phyloP scores from a whole-genome alignment of 371 early-diverging fungal species.

The Nematocida displodere region DNA sequence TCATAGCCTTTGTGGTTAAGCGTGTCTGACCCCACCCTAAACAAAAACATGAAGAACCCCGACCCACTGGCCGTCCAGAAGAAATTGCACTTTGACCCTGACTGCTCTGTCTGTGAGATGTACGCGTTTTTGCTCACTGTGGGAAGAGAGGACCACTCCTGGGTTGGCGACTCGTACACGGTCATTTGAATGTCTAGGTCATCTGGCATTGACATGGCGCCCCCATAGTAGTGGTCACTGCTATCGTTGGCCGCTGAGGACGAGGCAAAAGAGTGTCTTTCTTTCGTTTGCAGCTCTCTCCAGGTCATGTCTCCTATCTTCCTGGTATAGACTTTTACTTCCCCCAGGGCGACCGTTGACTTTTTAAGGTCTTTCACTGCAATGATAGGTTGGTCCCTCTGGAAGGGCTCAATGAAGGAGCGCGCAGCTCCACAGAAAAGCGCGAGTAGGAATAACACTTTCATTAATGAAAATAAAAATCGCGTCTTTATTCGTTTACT shows the following conservation, averaged over 20 bases:
- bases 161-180: conserved; percentile 34
- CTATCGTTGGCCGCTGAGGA: neutral
- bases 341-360: conserved; percentile 29
- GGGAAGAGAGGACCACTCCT: conserved; percentile 31
- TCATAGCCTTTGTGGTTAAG: neutral
- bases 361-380: conserved; percentile 39
- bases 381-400: conserved; percentile 11
- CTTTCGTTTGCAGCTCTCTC: neutral
- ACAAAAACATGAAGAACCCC: conserved; percentile 51
- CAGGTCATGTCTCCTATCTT: neutral
- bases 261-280: neutral
- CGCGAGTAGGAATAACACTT: neutral
- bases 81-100: conserved; percentile 50
- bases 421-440: neutral
- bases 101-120: conserved; percentile 50
- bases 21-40: conserved; percentile 33
- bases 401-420: conserved; percentile 34
- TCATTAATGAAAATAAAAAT: neutral
- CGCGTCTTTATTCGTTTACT: neutral
- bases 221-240: neutral
- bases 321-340: conserved; percentile 32
- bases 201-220: no score
- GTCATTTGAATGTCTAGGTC: conserved; percentile 7
- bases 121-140: conserved; percentile 21
- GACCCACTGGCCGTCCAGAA: conserved; percentile 50